phyloP scores from a whole-genome alignment of 2,329 filamentous ascomycete genomes.

The Colletotrichum musicola region DNA sequence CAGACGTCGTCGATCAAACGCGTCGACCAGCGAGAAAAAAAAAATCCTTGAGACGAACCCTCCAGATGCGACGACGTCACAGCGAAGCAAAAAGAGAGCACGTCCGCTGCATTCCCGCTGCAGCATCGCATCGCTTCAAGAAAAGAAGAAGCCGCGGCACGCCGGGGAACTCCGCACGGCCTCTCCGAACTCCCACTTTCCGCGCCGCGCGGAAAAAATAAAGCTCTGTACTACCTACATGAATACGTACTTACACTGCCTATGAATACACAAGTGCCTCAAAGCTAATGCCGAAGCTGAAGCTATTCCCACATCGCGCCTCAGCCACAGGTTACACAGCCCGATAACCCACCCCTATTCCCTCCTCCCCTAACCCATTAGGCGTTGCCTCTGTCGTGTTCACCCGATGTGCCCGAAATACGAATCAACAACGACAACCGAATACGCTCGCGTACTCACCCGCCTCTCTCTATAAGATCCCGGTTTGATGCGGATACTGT shows the following conservation, averaged over 20 bases:
- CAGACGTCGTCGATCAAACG: slow-evolving; percentile 23
- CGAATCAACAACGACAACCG: background rate
- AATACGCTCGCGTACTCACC: too few species aligned
- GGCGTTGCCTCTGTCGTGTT: background rate
- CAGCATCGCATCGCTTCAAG: too few species aligned
- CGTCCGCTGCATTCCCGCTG: background rate
- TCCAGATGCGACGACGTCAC: slow-evolving; percentile 21
- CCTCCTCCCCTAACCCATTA: background rate
- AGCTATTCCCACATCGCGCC: slow-evolving; percentile 28
- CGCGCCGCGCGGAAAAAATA: background rate
- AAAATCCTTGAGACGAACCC: slow-evolving; percentile 30
- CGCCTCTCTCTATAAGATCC: too few species aligned
- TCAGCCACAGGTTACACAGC: slow-evolving; percentile 18
- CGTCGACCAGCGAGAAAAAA: background rate
- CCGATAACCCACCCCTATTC: background rate
- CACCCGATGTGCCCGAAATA: background rate
- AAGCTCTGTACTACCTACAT: too few species aligned
- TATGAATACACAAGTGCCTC: too few species aligned
- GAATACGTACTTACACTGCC: too few species aligned
- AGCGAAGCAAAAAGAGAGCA: background rate
- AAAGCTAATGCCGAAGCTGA: background rate
- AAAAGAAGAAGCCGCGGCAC: background rate
- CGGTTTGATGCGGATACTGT: too few species aligned
- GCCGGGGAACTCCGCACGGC: background rate
- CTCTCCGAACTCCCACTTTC: slow-evolving; percentile 17